Evolutionary conservation across 139 green algal species (phyloP).

Genomic region (Picochlorum costavermella): DNA sequence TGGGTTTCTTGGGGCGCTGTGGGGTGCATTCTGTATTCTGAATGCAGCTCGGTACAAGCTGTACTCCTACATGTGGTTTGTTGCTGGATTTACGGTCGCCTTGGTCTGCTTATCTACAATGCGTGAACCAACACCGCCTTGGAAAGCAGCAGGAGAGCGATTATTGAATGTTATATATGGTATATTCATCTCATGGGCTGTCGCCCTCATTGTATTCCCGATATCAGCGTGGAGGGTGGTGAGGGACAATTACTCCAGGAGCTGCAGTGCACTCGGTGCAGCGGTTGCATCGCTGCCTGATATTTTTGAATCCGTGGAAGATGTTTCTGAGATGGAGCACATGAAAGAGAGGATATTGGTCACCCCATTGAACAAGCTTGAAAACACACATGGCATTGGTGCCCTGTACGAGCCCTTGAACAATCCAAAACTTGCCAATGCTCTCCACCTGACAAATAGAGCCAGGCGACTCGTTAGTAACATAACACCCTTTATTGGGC

Average conservation of each 20-base stretch:
- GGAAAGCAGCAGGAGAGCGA: background rate
- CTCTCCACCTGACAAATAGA: background rate
- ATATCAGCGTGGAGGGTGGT: background rate
- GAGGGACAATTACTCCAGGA: background rate
- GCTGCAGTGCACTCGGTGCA: background rate
- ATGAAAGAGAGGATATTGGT: background rate
- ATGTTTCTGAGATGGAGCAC: background rate
- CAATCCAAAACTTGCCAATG: background rate
- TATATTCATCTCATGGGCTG: background rate
- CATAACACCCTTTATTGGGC: background rate
- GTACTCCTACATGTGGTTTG: background rate
- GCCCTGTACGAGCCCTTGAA: background rate
- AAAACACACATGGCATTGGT: background rate
- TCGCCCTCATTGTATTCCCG: background rate
- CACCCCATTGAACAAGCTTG: background rate
- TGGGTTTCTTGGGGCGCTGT: background rate
- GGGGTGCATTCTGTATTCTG: background rate
- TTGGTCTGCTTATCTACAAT: background rate
- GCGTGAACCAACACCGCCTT: conserved; percentile 2
- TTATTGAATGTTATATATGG: background rate
- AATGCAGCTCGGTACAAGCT: background rate
- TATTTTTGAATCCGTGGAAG: background rate
- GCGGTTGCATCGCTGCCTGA: background rate
- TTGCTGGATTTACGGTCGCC: conserved; percentile 1
- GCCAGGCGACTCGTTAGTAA: background rate